phyloP scores from a whole-genome alignment of 257 asterid species.

The Capsicum pubescens region DNA sequence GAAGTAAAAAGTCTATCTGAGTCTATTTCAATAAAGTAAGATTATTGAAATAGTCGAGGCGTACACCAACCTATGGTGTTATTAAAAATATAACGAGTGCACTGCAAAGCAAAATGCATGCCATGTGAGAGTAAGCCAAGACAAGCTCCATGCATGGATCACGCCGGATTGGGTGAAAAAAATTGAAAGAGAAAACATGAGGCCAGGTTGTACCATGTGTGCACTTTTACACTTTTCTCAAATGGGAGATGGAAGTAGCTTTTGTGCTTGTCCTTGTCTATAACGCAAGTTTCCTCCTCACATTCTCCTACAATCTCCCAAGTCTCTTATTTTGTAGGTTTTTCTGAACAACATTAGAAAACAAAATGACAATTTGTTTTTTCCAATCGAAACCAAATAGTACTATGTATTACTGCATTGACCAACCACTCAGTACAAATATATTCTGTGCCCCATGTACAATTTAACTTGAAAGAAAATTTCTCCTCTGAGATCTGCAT shows the following conservation, averaged over 20 bases:
- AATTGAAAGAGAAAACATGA: background rate
- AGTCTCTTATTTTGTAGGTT: background rate
- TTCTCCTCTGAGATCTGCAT: no score
- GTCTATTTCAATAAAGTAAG: no score
- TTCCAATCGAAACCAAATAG: no score
- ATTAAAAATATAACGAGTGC: background rate
- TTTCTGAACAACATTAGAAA: background rate
- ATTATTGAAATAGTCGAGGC: background rate
- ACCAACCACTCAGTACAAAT: no score
- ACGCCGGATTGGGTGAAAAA: background rate
- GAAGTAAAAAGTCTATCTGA: no score
- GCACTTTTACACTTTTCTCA: background rate
- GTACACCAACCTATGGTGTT: background rate
- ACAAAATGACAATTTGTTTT: background rate
- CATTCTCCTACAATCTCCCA: background rate
- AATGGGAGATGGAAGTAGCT: background rate
- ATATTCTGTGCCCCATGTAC: no score
- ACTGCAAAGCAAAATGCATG: background rate
- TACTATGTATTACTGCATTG: no score
- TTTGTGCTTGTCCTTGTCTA: background rate
- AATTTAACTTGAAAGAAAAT: no score
- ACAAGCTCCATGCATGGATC: background rate
- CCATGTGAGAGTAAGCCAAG: background rate
- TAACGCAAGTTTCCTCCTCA: background rate
- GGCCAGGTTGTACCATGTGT: slow-evolving; percentile 28